These are phyloP conservation scores for Hortiboletus campestris DNA, from an alignment of 768 basidiomycete species.

Conservation along the genomic window DNA sequence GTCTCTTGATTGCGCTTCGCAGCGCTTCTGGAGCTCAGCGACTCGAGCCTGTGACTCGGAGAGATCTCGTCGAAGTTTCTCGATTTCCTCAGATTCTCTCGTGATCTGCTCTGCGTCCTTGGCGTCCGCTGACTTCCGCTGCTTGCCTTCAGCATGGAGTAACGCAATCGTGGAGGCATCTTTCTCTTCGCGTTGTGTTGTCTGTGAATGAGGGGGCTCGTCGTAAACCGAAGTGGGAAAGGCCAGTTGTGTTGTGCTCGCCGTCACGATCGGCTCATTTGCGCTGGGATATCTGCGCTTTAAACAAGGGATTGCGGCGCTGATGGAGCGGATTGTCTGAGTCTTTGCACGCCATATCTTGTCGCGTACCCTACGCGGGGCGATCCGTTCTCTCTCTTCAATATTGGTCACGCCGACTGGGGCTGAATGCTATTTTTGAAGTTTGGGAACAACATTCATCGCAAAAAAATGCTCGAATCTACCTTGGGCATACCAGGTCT, in stretches of 20 bases:
- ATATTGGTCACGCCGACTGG: not conserved
- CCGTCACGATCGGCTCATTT: not conserved
- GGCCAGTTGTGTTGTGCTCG: not conserved
- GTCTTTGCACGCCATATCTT: not conserved
- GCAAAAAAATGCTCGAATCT: not conserved
- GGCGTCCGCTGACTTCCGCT: not conserved
- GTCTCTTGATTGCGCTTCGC: conserved; percentile 8
- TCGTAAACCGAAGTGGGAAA: not conserved
- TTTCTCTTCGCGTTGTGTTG: not conserved
- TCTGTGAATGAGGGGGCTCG: not conserved
- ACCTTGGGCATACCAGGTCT: not conserved
- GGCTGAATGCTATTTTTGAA: not conserved
- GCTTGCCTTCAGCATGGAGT: not conserved
- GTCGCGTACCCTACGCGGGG: not conserved
- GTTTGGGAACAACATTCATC: not conserved
- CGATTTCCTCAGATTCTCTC: not conserved
- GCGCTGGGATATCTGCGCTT: too few species aligned
- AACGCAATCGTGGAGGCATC: too few species aligned
- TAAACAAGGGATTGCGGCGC: not conserved
- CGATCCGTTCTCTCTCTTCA: not conserved
- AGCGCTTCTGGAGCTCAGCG: conserved; percentile 5
- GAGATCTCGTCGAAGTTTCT: conserved; percentile 7
- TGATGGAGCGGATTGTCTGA: not conserved
- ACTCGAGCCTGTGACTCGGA: not conserved
- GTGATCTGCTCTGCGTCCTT: not conserved